phyloP scores from a whole-genome alignment of 1,284 basidiomycete species.

The Athelia sp. region DNA sequence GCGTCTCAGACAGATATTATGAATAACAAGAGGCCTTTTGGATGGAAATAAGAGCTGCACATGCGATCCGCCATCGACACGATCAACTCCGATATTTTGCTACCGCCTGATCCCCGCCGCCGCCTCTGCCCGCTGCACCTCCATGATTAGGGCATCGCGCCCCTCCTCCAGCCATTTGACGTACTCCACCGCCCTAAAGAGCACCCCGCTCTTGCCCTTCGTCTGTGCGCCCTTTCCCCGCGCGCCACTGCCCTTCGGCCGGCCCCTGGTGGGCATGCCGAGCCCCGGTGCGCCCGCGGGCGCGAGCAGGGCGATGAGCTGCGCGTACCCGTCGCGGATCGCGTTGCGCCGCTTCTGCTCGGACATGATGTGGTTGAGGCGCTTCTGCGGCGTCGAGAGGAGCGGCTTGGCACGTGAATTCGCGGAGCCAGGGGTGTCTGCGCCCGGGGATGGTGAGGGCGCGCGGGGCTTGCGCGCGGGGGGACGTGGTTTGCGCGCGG shows the following conservation, averaged over 20 bases:
- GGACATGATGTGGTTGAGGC: constrained; percentile 91
- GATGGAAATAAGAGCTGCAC: no score
- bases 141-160: constrained; percentile 53
- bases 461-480: constrained; percentile 13
- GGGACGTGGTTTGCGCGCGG: constrained; percentile 11
- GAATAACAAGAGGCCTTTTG: no score
- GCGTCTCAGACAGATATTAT: no score
- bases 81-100: no score
- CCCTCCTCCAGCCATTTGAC: constrained; percentile 74
- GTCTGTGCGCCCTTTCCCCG: constrained; percentile 53
- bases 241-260: constrained; percentile 75
- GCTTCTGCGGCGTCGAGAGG: constrained; percentile 81
- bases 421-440: constrained; percentile 11
- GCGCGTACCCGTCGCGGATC: constrained; percentile 84
- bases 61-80: no score
- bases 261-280: constrained; percentile 70
- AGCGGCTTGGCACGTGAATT: constrained; percentile 46
- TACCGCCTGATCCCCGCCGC: constrained; percentile 45
- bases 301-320: constrained; percentile 73
- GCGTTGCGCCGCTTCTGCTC: constrained; percentile 89
- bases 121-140: constrained; percentile 58
- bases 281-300: constrained; percentile 63
- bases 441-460: no score
- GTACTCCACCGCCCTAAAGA: constrained; percentile 78
- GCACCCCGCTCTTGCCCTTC: constrained; percentile 78